These are phyloP conservation scores for Botrytis pseudocinerea DNA, from an alignment of 2,329 filamentous ascomycete species.

Conservation along the genomic window DNA sequence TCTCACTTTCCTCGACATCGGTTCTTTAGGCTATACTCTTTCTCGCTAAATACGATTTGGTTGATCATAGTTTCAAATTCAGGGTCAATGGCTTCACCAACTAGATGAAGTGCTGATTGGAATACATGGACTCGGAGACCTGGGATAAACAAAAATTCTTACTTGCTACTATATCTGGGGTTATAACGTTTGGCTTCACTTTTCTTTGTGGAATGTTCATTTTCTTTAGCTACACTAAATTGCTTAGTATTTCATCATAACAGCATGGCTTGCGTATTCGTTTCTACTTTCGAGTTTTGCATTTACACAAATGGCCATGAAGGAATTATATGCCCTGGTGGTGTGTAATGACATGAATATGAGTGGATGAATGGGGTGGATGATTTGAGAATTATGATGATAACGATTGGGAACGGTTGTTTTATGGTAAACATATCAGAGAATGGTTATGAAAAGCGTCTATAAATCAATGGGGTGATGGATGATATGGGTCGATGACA, in stretches of 20 bases:
- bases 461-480: background rate
- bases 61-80: conserved; percentile 6
- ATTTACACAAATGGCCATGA: background rate
- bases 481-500: background rate
- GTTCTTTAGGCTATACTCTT: background rate
- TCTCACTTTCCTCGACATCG: background rate
- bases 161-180: conserved; percentile 15
- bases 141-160: background rate
- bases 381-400: background rate
- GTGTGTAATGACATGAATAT: conserved; percentile 10
- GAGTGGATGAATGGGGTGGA: background rate
- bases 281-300: background rate
- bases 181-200: background rate
- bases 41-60: conserved; percentile 4
- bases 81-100: conserved; percentile 9
- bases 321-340: conserved; percentile 16
- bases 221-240: background rate
- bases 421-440: background rate
- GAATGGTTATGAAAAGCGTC: background rate
- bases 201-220: background rate
- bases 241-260: background rate
- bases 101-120: background rate
- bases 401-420: background rate
- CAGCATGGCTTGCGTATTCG: background rate
- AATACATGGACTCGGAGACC: background rate